Evolutionary conservation across 495 filamentous ascomycete species (phyloP).

Genomic region (Niebla homalea): DNA sequence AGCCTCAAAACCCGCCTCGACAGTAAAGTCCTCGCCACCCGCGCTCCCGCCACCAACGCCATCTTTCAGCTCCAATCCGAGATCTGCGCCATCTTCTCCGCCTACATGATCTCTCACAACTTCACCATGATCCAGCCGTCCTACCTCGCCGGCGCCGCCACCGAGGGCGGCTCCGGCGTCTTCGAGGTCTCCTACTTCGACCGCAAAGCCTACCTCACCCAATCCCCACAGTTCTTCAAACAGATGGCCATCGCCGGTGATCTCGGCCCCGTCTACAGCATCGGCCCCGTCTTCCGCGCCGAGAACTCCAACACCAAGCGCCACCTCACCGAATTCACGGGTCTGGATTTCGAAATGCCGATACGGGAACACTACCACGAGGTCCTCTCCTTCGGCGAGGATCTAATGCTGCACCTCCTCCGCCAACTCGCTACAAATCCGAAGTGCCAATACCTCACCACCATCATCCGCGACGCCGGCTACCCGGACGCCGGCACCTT

Average conservation of each 20-base stretch:
- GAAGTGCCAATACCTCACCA: constrained; percentile 45
- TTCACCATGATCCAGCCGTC: constrained; percentile 86
- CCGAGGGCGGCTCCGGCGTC: constrained; percentile 86
- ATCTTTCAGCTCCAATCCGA: constrained; percentile 74
- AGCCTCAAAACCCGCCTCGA: constrained; percentile 65
- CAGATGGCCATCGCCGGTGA: constrained; percentile 93
- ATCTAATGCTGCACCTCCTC: constrained; percentile 82
- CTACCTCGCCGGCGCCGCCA: constrained; percentile 78
- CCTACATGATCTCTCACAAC: constrained; percentile 59
- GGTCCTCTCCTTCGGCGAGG: constrained; percentile 65
- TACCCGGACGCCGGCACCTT: constrained; percentile 45
- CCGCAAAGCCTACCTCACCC: constrained; percentile 70
- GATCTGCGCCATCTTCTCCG: constrained; percentile 66
- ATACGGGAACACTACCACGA: constrained; percentile 84
- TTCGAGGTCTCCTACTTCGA: constrained; percentile 91
- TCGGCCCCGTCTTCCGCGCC: constrained; percentile 86
- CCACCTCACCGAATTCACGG: constrained; percentile 94
- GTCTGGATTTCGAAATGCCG: constrained; percentile 95
- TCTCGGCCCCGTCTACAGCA: constrained; percentile 76
- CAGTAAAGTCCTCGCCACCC: constrained; percentile 83
- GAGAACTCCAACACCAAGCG: constrained; percentile 95
- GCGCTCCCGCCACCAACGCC: constrained; percentile 75
- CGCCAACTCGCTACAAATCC: constrained; percentile 55
- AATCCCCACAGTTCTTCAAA: constrained; percentile 93
- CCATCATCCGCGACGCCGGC: constrained; percentile 44